Base-by-base conservation (phyloP, 805 yeast genomes). In the Teunomyces lycoperdinae region DNA sequence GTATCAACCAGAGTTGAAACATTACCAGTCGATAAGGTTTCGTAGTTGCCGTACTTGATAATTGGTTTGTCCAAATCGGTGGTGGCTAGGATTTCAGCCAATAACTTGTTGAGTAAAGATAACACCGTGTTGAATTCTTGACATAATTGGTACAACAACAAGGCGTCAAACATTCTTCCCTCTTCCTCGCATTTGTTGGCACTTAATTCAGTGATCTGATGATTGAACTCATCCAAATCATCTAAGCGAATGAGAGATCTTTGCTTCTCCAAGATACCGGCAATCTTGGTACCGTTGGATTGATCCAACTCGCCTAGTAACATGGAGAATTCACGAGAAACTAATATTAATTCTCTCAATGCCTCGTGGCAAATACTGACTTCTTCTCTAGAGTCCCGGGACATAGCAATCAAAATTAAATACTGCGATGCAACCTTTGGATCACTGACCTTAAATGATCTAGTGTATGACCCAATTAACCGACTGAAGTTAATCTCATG, bases 371-470 rank as follows among this genome's bases (percentile, higher is more conserved):
- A 82, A 39, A 85, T 69, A 36, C 76, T 70, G 2, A 76, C 66
- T 52, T 84, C 85, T 2, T 65, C 60, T 20, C 63, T 44, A 6
- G 70, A 68, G 9, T 70, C 72, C 14, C 58, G 58, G 4, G 71
- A 60, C 56, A 89, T 58, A 42, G 88, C 84, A 26, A 90, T 83
- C 55, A 87, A 71, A 24, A 87, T 76, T 45, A 92, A 68, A 61
- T 94, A 94, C 63, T 92, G 96, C n/a, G 88, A 87, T 0, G 97
- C 97, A 48, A 86, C 88, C 58, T 84, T 80, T 20, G 98, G 96
- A 67, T 90, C 96, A 34, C 92, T 80, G 49, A 81, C 80, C 58
- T 90, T 84, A 74, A 94, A 92, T 13, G 84, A 80, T 52, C 90
- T 78, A 9, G 94, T 87, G 66, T 89, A 92, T 16, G 84, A 80